phyloP scores from a whole-genome alignment of 495 filamentous ascomycete species.

The Cryomyces minteri region DNA sequence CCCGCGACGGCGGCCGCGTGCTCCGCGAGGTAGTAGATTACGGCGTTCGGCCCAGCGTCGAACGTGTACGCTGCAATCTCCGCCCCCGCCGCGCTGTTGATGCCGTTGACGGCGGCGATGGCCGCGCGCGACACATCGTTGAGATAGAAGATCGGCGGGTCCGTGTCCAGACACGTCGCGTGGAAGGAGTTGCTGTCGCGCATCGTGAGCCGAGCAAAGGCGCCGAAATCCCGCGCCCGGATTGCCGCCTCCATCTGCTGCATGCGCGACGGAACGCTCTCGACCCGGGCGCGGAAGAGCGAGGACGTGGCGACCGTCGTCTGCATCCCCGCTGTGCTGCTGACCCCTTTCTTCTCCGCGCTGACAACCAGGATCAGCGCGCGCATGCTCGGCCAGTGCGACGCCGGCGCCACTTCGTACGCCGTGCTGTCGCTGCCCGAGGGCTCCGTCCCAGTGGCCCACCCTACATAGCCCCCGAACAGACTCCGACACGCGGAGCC shows the following conservation, averaged over 20 bases:
- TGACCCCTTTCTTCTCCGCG: slow-evolving; percentile 87
- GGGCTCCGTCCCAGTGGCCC: slow-evolving; percentile 50
- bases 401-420: slow-evolving; percentile 64
- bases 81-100: slow-evolving; percentile 54
- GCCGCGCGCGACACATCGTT: slow-evolving; percentile 81
- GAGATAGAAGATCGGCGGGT: slow-evolving; percentile 94
- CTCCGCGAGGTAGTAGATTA: slow-evolving; percentile 81
- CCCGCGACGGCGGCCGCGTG: slow-evolving; percentile 52
- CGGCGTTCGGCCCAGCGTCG: slow-evolving; percentile 91
- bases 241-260: slow-evolving; percentile 73
- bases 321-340: slow-evolving; percentile 87
- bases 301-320: slow-evolving; percentile 75
- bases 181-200: slow-evolving; percentile 94
- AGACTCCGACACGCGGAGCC: slow-evolving; percentile 83
- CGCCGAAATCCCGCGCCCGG: slow-evolving; percentile 52
- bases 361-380: slow-evolving; percentile 79
- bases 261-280: slow-evolving; percentile 74
- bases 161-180: slow-evolving; percentile 82
- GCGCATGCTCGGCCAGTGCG: slow-evolving; percentile 90
- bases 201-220: slow-evolving; percentile 87
- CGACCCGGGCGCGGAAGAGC: slow-evolving; percentile 57
- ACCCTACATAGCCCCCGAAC: slow-evolving; percentile 91
- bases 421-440: slow-evolving; percentile 77
- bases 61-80: slow-evolving; percentile 87
- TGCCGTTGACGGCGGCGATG: slow-evolving; percentile 68